These are phyloP conservation scores for Xylaria acuta DNA, from an alignment of 495 filamentous ascomycete species.

Conservation along the genomic window DNA sequence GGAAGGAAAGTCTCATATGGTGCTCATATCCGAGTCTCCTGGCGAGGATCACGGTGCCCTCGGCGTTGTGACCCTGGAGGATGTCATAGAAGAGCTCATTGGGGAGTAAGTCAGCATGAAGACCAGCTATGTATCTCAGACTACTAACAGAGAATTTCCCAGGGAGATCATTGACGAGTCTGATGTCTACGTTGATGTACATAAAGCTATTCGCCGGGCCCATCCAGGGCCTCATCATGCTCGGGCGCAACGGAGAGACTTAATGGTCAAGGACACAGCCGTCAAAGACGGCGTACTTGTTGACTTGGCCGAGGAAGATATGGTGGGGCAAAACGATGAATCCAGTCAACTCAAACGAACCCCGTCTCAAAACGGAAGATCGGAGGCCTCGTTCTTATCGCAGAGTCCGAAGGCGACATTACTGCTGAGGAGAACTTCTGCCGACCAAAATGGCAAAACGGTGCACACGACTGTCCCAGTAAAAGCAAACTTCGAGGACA, in stretches of 20 bases:
- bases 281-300: slow-evolving; percentile 32
- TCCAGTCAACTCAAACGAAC: slow-evolving; percentile 16
- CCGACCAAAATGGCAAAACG: slow-evolving; percentile 53
- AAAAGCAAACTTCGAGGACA: slow-evolving; percentile 65
- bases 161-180: slow-evolving; percentile 84
- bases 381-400: slow-evolving; percentile 40
- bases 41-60: slow-evolving; percentile 87
- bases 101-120: slow-evolving; percentile 74
- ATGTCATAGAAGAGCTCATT: slow-evolving; percentile 98
- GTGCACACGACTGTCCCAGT: slow-evolving; percentile 49
- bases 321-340: not conserved
- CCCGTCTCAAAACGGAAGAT: slow-evolving; percentile 32
- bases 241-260: slow-evolving; percentile 64
- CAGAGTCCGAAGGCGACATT: slow-evolving; percentile 55
- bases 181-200: slow-evolving; percentile 94
- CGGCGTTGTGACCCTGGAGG: slow-evolving; percentile 93
- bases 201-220: slow-evolving; percentile 88
- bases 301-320: slow-evolving; percentile 35
- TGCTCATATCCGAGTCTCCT: slow-evolving; percentile 88
- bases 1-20: slow-evolving; percentile 99
- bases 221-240: slow-evolving; percentile 48
- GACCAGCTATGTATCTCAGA: not conserved
- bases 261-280: slow-evolving; percentile 55
- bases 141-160: slow-evolving; percentile 31
- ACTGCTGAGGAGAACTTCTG: slow-evolving; percentile 62